These are phyloP conservation scores for Buddleja alternifolia DNA, from an alignment of 257 asterid genomes.

Conservation along the genomic window DNA sequence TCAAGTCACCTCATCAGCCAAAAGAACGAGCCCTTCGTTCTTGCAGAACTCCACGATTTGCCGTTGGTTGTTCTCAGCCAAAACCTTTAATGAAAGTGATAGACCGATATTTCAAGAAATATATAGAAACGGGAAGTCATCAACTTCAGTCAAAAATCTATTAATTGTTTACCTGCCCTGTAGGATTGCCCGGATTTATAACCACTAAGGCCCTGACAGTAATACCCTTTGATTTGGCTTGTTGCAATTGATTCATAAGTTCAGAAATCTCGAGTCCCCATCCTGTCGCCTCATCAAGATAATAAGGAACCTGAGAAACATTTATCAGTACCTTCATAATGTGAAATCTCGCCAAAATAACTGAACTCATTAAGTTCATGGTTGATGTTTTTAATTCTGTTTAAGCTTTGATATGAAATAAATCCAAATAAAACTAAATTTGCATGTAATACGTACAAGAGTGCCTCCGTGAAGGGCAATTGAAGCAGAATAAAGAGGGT, in stretches of 20 bases:
- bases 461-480: conserved; percentile 96
- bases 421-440: background rate
- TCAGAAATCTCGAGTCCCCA: conserved; percentile 94
- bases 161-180: conserved; percentile 57
- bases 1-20: conserved; percentile 89
- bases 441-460: conserved; percentile 57
- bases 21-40: conserved; percentile 92
- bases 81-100: too few relatives aligned
- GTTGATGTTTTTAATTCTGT: background rate
- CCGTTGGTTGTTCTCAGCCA: conserved; percentile 50
- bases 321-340: background rate
- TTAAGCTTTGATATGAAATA: too few relatives aligned
- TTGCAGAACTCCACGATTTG: conserved; percentile 94
- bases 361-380: too few relatives aligned
- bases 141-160: background rate
- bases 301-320: conserved; percentile 82
- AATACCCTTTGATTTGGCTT: conserved; percentile 78
- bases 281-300: conserved; percentile 93
- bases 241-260: conserved; percentile 75
- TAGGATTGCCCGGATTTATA: conserved; percentile 98
- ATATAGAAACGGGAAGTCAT: conserved; percentile 3
- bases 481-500: conserved; percentile 53
- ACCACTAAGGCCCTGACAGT: conserved; percentile 87
- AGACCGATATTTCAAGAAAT: background rate
- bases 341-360: background rate